Base-by-base conservation (phyloP, 2,329 filamentous ascomycete species). In the Arthrinium phaeospermum region DNA sequence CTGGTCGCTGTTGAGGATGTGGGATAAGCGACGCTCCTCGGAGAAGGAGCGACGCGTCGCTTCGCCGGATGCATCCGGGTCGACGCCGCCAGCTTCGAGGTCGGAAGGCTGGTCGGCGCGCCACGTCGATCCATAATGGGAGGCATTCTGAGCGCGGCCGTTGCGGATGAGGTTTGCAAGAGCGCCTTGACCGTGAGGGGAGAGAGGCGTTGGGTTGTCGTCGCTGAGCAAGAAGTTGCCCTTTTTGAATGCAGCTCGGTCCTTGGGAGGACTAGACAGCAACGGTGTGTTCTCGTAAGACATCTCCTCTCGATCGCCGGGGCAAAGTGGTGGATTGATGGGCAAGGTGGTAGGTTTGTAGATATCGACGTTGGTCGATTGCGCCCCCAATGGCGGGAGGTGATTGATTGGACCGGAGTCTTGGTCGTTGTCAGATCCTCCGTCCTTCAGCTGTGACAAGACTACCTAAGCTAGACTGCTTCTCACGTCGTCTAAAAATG, bases 1-100 rank as follows among this genome's bases (percentile, higher is more conserved):
- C 80, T 93, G 90, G 3, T 92, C 91, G n/a, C 88, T 89, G 77
- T 88, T 86, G 70, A 92, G 87, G 73, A 92, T 84, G 74, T 87
- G 85, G 72, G 84, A 89, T 69, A 91, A 81, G 30, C 90, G 89
- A 45, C 88, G 87, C 81, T 91, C 90, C 70, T 91, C 88, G 61
- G 83, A 81, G 67, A 85, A 80, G 30, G 86, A 80, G 34, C 83
- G 83, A 24, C 83, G 82, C 51, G 84, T 83, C 41, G 85, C 84
- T 57, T 88, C 86, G 41, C 86, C 83, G 45, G 85, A 78, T 70
- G 27, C 27, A 30, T 77, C 77, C 30, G 78, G 74, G 71, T 71
- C 71, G 19, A 72, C 19, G 10, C 46, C 46, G 10, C 46, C 46
- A 77, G 76, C 76, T 67, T 81, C 80, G 70, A 78, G 73, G 45